Percentiles rank a stretch among this genome's conserved stretches.
phyloP scores from a whole-genome alignment of 2,329 filamentous ascomycete genomes.

The Gaeumannomyces tritici region DNA sequence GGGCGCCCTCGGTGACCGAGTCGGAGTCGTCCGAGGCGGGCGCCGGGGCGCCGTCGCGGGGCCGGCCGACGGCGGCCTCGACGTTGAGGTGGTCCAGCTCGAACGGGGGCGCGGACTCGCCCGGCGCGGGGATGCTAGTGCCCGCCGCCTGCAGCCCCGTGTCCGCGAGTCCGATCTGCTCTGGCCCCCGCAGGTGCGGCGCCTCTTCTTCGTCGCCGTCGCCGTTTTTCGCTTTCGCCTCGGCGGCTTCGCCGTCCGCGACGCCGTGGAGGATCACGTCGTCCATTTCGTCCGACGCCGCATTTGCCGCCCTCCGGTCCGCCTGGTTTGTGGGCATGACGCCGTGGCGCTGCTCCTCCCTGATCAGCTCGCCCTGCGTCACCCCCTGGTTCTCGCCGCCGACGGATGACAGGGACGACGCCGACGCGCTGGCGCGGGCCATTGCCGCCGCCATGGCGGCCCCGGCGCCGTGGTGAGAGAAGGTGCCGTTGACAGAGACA shows the following conservation, averaged over 20 bases:
- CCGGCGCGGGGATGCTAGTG: slow-evolving; percentile 26
- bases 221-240: slow-evolving; percentile 20
- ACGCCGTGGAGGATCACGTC: slow-evolving; percentile 6
- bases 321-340: slow-evolving; percentile 62
- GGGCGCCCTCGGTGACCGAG: slow-evolving; percentile 16
- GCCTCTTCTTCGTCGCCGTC: slow-evolving; percentile 47
- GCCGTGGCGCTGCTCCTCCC: slow-evolving; percentile 79
- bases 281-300: background rate
- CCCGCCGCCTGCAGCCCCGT: slow-evolving; percentile 60
- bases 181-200: slow-evolving; percentile 76
- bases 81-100: slow-evolving; percentile 48
- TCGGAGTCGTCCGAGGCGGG: slow-evolving; percentile 6
- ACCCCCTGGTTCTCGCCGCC: slow-evolving; percentile 34
- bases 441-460: slow-evolving; percentile 12
- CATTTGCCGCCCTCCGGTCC: slow-evolving; percentile 26
- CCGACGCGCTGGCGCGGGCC: slow-evolving; percentile 3
- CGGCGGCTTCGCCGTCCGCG: slow-evolving; percentile 12
- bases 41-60: slow-evolving; percentile 18
- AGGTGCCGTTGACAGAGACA: slow-evolving; percentile 62
- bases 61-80: slow-evolving; percentile 51
- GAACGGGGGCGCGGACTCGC: slow-evolving; percentile 20
- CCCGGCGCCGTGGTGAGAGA: slow-evolving; percentile 34
- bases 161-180: slow-evolving; percentile 77
- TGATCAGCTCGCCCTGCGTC: slow-evolving; percentile 73
- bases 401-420: slow-evolving; percentile 5